phyloP scores from a whole-genome alignment of 2,329 filamentous ascomycete species.

The Colletotrichum somersetense region DNA sequence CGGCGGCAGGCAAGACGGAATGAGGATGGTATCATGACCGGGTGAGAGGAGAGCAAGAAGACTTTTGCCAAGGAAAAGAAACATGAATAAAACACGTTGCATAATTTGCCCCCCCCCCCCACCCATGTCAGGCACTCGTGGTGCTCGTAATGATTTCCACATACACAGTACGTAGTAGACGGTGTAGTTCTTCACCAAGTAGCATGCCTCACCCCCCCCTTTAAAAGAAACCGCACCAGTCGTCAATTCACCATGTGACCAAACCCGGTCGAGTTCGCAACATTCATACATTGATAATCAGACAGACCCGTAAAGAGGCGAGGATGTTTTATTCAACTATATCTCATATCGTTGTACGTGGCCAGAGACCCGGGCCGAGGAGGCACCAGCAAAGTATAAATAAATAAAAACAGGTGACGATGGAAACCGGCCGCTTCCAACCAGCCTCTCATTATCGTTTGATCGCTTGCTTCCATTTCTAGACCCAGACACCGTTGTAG shows the following conservation, averaged over 20 bases:
- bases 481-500: not conserved
- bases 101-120: too few relatives aligned
- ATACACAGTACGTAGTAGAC: not conserved
- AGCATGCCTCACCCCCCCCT: not conserved
- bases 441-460: conserved; percentile 3
- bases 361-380: not conserved
- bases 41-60: not conserved
- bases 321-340: conserved; percentile 15
- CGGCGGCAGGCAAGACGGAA: not conserved
- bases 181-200: not conserved
- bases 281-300: not conserved
- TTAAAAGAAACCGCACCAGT: not conserved
- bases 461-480: conserved; percentile 17
- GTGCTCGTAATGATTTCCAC: too few relatives aligned
- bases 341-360: not conserved
- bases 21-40: not conserved
- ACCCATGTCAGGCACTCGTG: too few relatives aligned
- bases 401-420: not conserved
- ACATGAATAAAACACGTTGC: too few relatives aligned
- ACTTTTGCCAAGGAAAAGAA: not conserved
- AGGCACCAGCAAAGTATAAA: not conserved
- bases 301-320: too few relatives aligned
- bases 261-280: not conserved
- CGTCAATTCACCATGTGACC: not conserved
- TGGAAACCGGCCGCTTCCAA: not conserved